Base-by-base conservation (phyloP, 1,284 basidiomycete genomes). In the Leccinum proximum region DNA sequence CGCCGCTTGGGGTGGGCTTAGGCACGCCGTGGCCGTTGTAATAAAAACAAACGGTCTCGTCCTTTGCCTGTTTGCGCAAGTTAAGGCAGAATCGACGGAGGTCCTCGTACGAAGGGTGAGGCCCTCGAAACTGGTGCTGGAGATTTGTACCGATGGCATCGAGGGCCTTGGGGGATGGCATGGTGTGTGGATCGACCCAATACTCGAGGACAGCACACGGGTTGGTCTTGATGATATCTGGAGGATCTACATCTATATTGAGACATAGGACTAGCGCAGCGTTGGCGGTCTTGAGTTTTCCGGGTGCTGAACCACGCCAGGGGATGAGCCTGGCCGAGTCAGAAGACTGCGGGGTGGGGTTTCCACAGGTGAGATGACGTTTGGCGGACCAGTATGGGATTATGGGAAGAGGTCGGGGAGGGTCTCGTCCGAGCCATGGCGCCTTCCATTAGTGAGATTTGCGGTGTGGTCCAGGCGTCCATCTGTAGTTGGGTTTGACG, bases 1-100 rank as follows among this genome's bases (percentile, higher is more conserved):
- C 97, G 30, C 97, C 97, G 67, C 94, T 96, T 0, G 93, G 85
- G 0, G 97, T 99, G 3, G 97, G 97, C 73, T 96, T 97, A 2
- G 97, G 97, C 14, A 99, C 97, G 40, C 97, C 97, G 70, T 98
- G 97, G 3, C 97, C 97, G 72, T 99, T 99, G 81, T 99, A 99
- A 79, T 99, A 96, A 78, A 98, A 98, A 45, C 98, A 82, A 11
- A 96, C 90, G 2, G 97, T 90, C 74, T 99, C 97, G 62, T 97
- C 93, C 74, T 96, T 94, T 2, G 97, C 95, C 62, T 90, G 88
- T 72, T 92, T 93, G 63, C 97, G 88, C 61, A 97, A 79, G 42
- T 86, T 88, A 65, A 91, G 85, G 75, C 96, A 98, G 73, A 96
- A 94, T 64, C 93, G 90, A 74, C 94, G 93, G 56, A 97, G 85